phyloP scores from a whole-genome alignment of 2,329 filamentous ascomycete species.

The Rhexocercosporidium sp. region DNA sequence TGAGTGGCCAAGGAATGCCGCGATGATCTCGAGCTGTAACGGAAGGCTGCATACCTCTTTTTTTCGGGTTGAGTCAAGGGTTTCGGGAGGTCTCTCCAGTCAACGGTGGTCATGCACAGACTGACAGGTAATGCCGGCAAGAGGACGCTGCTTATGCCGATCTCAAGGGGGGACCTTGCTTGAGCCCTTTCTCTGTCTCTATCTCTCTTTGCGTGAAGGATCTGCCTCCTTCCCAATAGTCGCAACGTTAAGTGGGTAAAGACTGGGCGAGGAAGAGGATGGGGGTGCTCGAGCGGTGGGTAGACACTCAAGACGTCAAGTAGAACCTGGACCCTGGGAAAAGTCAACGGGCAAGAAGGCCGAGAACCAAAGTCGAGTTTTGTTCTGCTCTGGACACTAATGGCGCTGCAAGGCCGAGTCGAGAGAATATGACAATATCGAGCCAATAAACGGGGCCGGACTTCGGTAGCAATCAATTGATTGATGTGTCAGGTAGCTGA shows the following conservation, averaged over 20 bases:
- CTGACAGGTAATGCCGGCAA: conserved; percentile 29
- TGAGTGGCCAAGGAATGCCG: conserved; percentile 36
- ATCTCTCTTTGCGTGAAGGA: conserved; percentile 3
- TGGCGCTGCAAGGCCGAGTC: background rate
- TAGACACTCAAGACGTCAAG: no score
- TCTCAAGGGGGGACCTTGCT: conserved; percentile 12
- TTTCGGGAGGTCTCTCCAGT: conserved; percentile 34
- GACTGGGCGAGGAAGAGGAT: conserved; percentile 16
- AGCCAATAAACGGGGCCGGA: conserved; percentile 25
- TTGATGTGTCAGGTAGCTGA: conserved; percentile 35
- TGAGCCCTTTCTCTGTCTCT: background rate
- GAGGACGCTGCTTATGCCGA: conserved; percentile 29
- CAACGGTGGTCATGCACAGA: conserved; percentile 31
- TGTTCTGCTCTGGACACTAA: background rate
- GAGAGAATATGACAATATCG: conserved; percentile 9
- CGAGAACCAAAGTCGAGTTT: background rate
- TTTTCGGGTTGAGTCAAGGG: conserved; percentile 30
- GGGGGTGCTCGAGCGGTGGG: conserved; percentile 13
- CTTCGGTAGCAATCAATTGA: conserved; percentile 18
- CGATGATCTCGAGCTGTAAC: conserved; percentile 26
- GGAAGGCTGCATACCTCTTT: conserved; percentile 36
- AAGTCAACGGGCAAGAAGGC: background rate
- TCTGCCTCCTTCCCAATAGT: conserved; percentile 13
- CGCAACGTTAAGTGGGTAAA: conserved; percentile 11
- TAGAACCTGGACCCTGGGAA: conserved; percentile 16